Evolutionary conservation across 495 filamentous ascomycete genomes (phyloP).

Genomic region (Aspergillus leporis): DNA sequence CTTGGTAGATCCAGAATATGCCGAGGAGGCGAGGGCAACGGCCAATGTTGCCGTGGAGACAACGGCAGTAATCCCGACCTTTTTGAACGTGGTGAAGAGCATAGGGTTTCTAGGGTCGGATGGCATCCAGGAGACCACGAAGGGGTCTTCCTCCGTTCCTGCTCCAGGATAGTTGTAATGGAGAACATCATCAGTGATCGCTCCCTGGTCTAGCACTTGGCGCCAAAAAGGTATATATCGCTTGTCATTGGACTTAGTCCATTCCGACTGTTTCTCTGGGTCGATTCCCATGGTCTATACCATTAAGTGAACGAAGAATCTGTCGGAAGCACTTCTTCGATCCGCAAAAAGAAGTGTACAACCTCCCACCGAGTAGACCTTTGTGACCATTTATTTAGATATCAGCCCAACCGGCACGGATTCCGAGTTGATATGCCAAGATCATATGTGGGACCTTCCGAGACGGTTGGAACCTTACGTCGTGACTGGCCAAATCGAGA

Average conservation of each 20-base stretch:
- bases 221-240: background rate
- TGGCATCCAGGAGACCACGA: slow-evolving; percentile 64
- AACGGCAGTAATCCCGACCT: slow-evolving; percentile 24
- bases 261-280: background rate
- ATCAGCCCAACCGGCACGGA: background rate
- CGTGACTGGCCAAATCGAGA: too few relatives aligned
- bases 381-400: background rate
- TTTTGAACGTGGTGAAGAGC: slow-evolving; percentile 49
- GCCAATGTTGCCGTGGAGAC: slow-evolving; percentile 1
- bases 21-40: slow-evolving; percentile 1
- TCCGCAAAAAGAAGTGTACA: background rate
- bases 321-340: background rate
- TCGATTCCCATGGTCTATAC: background rate
- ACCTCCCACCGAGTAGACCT: background rate
- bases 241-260: background rate
- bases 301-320: background rate
- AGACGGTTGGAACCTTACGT: too few relatives aligned
- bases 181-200: background rate
- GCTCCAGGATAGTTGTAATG: slow-evolving; percentile 52
- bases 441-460: background rate
- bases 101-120: slow-evolving; percentile 64
- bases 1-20: slow-evolving; percentile 2
- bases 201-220: slow-evolving; percentile 1
- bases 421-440: background rate
- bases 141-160: slow-evolving; percentile 66